Evolutionary conservation across 1,284 basidiomycete species (phyloP), one percentile per base, ranked within the genome.

Genomic region (Pseudozyma hubeiensis): DNA sequence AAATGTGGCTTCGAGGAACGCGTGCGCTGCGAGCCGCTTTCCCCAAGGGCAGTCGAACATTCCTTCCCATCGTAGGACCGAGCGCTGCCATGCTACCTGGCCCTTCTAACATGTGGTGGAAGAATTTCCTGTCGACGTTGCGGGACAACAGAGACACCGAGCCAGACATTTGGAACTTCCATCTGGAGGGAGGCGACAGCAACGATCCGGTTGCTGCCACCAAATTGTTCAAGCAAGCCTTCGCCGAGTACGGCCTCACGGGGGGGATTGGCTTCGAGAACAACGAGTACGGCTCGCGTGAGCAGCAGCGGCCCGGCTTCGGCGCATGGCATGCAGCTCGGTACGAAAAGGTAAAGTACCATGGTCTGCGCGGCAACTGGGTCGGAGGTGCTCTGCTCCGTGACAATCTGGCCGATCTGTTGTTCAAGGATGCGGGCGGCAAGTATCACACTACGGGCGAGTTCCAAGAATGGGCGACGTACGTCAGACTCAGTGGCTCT

Each of bases 161-260:
- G 2, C 60, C 60, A 9, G 60, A 62, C 29, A 31, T 62, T 8
- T 62, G 43, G 40, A 62, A 62, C 29, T 62, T 52, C 52, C 60
- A 62, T 24, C 4, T 62, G 40, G 60, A 62, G 40, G 54, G 39
- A 3, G 44, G 35, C 9, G 24, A 31, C 29, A 51, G 29, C 52
- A 62, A 62, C 57, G 60, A 62, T 30, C 60, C 60, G 3, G 43
- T 62, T 10, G 10, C 30, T 10, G 9, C 60, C 16, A 37, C 60
- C 2, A 10, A 33, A 10, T 7, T 24, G 14, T 19, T 49, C 14
- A 16, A 30, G 5, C 8, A 37, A 11, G 13, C 17, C 30, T 29
- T 48, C 11, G 5, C 14, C 3, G 16, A 37, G n/a, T 62, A 62
- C 29, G 53, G 53, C n/a, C 43, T 62, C 10, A 62, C 19, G 7